Percentiles rank a stretch among this genome's conserved stretches.
These are phyloP conservation scores for Friedmanniomyces simplex DNA, from an alignment of 495 filamentous ascomycete genomes.

Conservation along the genomic window DNA sequence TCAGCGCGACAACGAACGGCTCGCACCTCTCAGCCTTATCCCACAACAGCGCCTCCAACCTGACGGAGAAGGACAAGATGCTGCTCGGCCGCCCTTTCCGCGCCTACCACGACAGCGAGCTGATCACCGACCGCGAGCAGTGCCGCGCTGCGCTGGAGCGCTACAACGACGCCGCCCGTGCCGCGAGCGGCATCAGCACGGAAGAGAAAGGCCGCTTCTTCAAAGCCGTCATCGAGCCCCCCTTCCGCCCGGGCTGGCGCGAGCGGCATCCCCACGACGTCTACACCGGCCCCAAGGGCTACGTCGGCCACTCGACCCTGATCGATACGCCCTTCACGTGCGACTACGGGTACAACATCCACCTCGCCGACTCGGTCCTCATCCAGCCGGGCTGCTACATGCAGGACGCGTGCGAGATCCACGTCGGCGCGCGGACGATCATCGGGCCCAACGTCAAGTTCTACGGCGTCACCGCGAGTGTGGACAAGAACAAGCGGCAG, in stretches of 20 bases:
- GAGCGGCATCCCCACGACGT: not conserved
- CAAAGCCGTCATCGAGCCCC: conserved; percentile 51
- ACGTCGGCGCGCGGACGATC: conserved; percentile 69
- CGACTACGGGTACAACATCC: conserved; percentile 93
- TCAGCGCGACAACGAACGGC: conserved; percentile 32
- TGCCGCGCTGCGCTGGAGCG: conserved; percentile 76
- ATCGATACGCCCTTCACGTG: conserved; percentile 89
- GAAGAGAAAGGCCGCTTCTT: conserved; percentile 74
- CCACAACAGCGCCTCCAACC: conserved; percentile 33
- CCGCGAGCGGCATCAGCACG: conserved; percentile 51
- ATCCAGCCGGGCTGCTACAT: conserved; percentile 83
- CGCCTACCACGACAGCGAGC: conserved; percentile 64
- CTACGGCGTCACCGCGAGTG: conserved; percentile 57
- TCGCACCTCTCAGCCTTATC: conserved; percentile 26
- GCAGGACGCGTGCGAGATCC: conserved; percentile 63
- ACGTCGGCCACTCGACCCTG: conserved; percentile 62
- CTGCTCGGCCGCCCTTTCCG: conserved; percentile 69
- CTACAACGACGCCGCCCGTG: conserved; percentile 65
- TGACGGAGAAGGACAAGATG: conserved; percentile 90
- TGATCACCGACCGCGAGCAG: conserved; percentile 75
- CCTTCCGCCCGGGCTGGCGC: not conserved
- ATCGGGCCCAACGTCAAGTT: conserved; percentile 83
- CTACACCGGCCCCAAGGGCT: conserved; percentile 39
- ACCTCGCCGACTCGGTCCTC: conserved; percentile 73
- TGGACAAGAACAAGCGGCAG: conserved; percentile 63